These are phyloP conservation scores for Oxytropis ochrocephala DNA, from an alignment of 306 rosid species.

Conservation along the genomic window DNA sequence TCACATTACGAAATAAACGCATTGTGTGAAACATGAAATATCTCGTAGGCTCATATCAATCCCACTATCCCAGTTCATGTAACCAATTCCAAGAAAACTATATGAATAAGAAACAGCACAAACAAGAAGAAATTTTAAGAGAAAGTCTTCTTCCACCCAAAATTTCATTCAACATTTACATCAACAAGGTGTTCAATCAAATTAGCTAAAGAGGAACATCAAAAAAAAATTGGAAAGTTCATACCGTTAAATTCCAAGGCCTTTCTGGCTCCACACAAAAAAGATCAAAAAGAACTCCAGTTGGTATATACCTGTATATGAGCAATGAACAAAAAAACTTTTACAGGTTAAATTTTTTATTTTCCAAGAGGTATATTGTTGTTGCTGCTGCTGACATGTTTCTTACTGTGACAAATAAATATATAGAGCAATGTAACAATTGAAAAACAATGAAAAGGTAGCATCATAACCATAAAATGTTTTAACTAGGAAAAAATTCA, in stretches of 20 bases:
- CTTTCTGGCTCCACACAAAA: conserved; percentile 82
- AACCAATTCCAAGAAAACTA: background rate
- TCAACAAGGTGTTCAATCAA: background rate
- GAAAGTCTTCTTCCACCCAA: background rate
- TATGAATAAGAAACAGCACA: background rate
- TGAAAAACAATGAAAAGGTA: background rate
- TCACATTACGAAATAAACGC: background rate
- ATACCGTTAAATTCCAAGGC: conserved; percentile 90
- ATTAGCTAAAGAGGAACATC: background rate
- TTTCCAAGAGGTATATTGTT: background rate
- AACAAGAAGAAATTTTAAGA: background rate
- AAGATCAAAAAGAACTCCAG: conserved; percentile 97
- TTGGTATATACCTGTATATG: conserved; percentile 70
- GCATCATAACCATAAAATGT: background rate
- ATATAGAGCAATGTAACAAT: background rate
- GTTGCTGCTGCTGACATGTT: background rate
- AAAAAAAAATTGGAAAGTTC: background rate
- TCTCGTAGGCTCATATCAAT: background rate
- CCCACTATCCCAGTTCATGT: background rate
- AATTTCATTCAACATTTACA: background rate
- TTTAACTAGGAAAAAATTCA: background rate
- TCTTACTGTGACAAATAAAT: background rate
- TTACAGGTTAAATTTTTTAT: background rate
- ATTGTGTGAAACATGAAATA: background rate
- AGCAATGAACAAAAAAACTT: background rate